Evolutionary conservation across 805 yeast genomes (phyloP), one percentile per base, ranked within the genome.

Genomic region (Tetrapisispora iriomotensis): DNA sequence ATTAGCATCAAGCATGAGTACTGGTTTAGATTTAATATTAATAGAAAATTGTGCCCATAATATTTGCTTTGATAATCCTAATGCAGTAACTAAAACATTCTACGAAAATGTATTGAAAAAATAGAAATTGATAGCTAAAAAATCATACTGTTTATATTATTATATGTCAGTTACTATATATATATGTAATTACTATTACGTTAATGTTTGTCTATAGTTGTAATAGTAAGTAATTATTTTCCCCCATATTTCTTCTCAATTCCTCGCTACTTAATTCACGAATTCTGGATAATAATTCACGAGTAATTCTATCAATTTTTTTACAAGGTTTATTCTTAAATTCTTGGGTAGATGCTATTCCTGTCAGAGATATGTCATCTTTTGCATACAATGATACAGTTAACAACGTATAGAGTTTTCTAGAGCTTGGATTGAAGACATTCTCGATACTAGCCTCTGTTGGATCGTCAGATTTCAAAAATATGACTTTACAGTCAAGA

Each of bases 201-300:
- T n/a, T n/a, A n/a, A n/a, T n/a, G 9, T 9, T n/a, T 15, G 4
- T 10, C 22, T 14, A 28, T 20, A 21, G 5, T 10, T 35, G 9
- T 17, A 26, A 21, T 2, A 15, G 4, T 14, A 44, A 18, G 37
- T 54, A 54, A 35, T 50, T 51, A 34, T 56, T 57, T 34, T 56
- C 58, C 22, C 62, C 63, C 23, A 57, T 40, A 34, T 53, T 51
- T 32, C 58, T 53, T 32, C 58, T 51, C 18, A 58, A 45, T 18
- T 57, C 58, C 17, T 42, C 44, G 20, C 48, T 46, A 28, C 57
- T 44, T 33, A 55, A 41, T 30, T 44, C 50, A 17, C 41, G 41
- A 3, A 49, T 24, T 28, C 40, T 50, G 5, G 45, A 45, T 13
- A 49, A 34, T 8, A 53, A 26, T 8, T 41, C 42, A 30, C 47